A percentile compares a stretch with the other conserved stretches of the same genome.
phyloP scores from a whole-genome alignment of 164 flowering plant species.

The Nymphaea colorata region DNA sequence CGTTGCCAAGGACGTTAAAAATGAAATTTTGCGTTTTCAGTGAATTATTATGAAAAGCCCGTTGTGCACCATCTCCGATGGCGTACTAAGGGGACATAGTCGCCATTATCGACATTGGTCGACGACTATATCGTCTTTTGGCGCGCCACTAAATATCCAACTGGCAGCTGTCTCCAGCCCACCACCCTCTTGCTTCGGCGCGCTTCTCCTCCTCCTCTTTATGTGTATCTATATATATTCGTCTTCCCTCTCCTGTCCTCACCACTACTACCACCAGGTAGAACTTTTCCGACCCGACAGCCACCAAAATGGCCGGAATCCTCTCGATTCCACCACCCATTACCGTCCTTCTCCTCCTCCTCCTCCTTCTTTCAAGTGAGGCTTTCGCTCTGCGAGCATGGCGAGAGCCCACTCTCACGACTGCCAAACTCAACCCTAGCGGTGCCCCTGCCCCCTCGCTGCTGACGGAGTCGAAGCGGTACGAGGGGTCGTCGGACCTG shows the following conservation, averaged over 20 bases:
- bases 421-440: conserved; percentile 19
- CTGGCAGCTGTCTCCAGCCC: conserved; percentile 1
- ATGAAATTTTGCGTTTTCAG: too few species aligned
- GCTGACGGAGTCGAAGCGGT: conserved; percentile 36
- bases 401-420: conserved; percentile 11
- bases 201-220: not conserved
- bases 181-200: not conserved
- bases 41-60: not conserved
- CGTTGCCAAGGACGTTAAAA: too few species aligned
- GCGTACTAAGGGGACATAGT: not conserved
- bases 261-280: not conserved
- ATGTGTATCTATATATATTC: not conserved
- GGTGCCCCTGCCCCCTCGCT: conserved; percentile 17
- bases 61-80: not conserved
- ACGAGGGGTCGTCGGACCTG: conserved; percentile 80
- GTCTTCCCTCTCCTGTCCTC: not conserved
- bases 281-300: not conserved
- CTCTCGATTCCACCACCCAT: conserved; percentile 6
- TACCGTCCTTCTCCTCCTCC: conserved; percentile 6
- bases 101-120: not conserved
- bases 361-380: not conserved
- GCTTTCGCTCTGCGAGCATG: conserved; percentile 2
- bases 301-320: conserved; percentile 3
- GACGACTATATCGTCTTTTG: not conserved
- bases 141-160: not conserved